Base-by-base conservation (phyloP, 768 basidiomycete genomes). In the Holtermanniella nyarrowii region DNA sequence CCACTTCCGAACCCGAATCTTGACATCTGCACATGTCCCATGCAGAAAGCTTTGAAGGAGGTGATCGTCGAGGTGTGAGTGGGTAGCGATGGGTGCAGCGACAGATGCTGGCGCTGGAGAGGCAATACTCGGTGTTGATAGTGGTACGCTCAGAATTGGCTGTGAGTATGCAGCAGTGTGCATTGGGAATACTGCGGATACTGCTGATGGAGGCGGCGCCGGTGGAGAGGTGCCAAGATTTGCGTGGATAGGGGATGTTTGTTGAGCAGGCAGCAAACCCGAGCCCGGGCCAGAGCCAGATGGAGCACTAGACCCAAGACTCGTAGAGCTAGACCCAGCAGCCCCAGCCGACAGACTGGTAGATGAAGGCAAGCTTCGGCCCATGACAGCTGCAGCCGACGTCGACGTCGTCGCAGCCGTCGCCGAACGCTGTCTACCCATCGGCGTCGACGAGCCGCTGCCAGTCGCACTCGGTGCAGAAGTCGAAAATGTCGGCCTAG, bases 11-110 rank as follows among this genome's bases (percentile, higher is more conserved):
- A 91, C 78, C 44, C 79, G 76, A 43, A 95, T 74, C 40, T 81
- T 77, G 57, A 91, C 81, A 73, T 93, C 90, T 16, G 86, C 78
- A 0, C 87, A 86, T 53, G 76, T 77, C 22, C 80, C 80, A 51
- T 80, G 75, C 3, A 89, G 74, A 67, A 90, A 82, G 4, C 85
- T 80, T 39, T 73, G 65, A 70, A 88, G 88, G 21, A 90, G 76
- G 71, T 91, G 88, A 44, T 63, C 61, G 16, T 46, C 44, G 4
- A 66, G 53, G 7, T 37, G 31, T 16, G 31, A 7, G 31, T 16
- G 31, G 16, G 31, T 16, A 7, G 7, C 10, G 31, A 7, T 37
- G 7, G 31, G 16, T 37, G 31, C 31, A 7, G 31, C 7, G 16
- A 37, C 7, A 7, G 31, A 37, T 7, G 31, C 31, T 37, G 31